Evolutionary conservation across 139 green algal genomes (phyloP).

Genomic region (Picochlorum costavermella): DNA sequence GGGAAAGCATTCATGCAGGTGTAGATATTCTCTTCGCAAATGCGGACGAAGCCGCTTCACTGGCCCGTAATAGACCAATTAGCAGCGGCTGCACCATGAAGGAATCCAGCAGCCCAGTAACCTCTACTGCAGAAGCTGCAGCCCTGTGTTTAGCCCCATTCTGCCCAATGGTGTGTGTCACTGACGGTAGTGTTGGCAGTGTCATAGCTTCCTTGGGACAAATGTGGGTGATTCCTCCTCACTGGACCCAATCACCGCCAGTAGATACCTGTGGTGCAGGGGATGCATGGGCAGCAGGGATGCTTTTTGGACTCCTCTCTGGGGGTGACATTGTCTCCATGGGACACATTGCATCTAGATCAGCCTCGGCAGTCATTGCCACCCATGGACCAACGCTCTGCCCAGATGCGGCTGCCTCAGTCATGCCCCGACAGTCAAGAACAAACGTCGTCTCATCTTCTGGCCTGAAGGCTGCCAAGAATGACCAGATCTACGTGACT

Average conservation of each 20-base stretch:
- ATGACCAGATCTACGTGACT: too few relatives aligned
- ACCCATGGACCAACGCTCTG: conserved; percentile 46
- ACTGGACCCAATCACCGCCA: conserved; percentile 50
- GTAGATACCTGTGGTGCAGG: conserved; percentile 87
- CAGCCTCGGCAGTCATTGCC: conserved; percentile 61
- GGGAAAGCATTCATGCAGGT: conserved; percentile 34
- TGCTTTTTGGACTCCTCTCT: conserved; percentile 51
- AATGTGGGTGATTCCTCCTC: conserved; percentile 49
- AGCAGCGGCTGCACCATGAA: background rate
- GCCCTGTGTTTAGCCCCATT: conserved; percentile 43
- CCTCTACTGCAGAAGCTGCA: conserved; percentile 27
- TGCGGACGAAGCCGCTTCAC: conserved; percentile 34
- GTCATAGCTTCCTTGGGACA: conserved; percentile 46
- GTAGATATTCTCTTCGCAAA: conserved; percentile 83
- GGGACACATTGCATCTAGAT: conserved; percentile 44
- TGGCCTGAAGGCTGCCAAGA: too few relatives aligned
- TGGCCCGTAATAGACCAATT: conserved; percentile 11
- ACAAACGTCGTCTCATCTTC: background rate
- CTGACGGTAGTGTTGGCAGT: conserved; percentile 63
- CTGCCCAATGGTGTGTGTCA: conserved; percentile 67
- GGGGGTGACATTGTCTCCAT: conserved; percentile 47
- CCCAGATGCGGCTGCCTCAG: conserved; percentile 43
- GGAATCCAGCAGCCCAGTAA: background rate
- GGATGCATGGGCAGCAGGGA: conserved; percentile 70
- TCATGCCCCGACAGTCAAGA: conserved; percentile 20